Evolutionary conservation across 75 land plant genomes (phyloP).

Genomic region (Isoetes taiwanensis): DNA sequence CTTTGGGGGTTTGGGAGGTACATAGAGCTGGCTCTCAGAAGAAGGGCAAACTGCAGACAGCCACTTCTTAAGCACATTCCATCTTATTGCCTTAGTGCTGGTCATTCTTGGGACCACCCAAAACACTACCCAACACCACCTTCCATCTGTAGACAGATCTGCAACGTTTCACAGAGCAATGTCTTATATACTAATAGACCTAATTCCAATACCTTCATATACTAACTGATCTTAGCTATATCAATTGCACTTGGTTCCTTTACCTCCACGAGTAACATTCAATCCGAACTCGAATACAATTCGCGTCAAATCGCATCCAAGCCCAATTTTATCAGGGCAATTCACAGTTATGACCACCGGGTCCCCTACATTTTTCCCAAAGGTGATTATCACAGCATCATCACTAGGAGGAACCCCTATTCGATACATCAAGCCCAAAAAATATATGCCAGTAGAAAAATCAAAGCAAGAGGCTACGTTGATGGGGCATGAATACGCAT

Average conservation of each 20-base stretch:
- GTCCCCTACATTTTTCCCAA: background rate
- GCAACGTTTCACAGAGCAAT: no score
- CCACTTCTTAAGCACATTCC: constrained; percentile 40
- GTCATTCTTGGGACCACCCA: constrained; percentile 36
- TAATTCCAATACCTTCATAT: no score
- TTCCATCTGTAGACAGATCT: constrained; percentile 67
- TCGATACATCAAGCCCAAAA: no score
- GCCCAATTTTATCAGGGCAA: constrained; percentile 20
- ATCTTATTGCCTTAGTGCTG: constrained; percentile 12
- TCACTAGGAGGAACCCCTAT: constrained; percentile 6
- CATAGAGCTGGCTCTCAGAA: constrained; percentile 17
- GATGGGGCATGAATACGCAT: no score
- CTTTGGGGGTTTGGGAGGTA: background rate
- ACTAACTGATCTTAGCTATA: no score
- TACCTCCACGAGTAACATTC: constrained; percentile 14
- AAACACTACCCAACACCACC: constrained; percentile 53
- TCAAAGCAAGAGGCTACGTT: no score
- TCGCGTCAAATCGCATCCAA: constrained; percentile 15
- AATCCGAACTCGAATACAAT: constrained; percentile 12
- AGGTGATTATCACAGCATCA: background rate
- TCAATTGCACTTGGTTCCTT: no score
- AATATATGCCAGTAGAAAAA: no score
- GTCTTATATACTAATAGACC: no score
- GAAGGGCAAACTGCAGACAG: constrained; percentile 38
- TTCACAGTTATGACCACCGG: constrained; percentile 16